Evolutionary conservation across 23 red algal genomes (phyloP).

Genomic region (Gracilaria caudata): DNA sequence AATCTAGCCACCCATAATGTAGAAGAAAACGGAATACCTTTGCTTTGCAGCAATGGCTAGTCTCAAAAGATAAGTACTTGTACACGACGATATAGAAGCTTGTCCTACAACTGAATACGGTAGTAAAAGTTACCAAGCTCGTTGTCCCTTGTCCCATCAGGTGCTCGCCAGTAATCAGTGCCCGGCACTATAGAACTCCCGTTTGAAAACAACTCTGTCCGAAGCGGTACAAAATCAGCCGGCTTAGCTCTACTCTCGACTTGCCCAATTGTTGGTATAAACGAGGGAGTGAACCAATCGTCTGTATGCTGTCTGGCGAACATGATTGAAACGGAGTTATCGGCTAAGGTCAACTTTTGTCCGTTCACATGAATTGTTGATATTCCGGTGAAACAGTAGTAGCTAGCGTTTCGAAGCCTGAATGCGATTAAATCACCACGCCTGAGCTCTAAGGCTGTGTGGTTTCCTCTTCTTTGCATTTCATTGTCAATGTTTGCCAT

Average conservation of each 20-base stretch:
- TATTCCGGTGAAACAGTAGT: conserved; percentile 35
- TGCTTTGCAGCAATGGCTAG: too few relatives aligned
- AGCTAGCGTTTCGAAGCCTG: conserved; percentile 44
- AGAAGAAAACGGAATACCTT: too few relatives aligned
- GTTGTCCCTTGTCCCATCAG: conserved; percentile 34
- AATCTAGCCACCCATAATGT: too few relatives aligned
- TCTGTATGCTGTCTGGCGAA: conserved; percentile 26
- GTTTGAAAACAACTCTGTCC: conserved; percentile 4
- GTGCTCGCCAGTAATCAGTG: conserved; percentile 37
- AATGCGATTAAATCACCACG: conserved; percentile 35
- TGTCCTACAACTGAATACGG: conserved; percentile 36
- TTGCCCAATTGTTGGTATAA: conserved; percentile 1
- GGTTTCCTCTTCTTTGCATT: conserved; percentile 35
- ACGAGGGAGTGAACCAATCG: conserved; percentile 39
- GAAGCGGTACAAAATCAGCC: conserved; percentile 39
- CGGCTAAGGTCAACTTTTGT: background rate
- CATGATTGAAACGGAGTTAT: conserved; percentile 9
- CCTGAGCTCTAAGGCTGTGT: conserved; percentile 25
- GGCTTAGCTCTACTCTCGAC: conserved; percentile 22
- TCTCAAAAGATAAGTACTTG: too few relatives aligned
- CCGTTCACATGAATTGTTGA: conserved; percentile 46
- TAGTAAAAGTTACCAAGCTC: conserved; percentile 49
- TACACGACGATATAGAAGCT: background rate
- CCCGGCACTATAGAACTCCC: conserved; percentile 33
- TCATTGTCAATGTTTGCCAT: conserved; percentile 2